Evolutionary conservation across 176 grass and related monocot species (phyloP), one percentile per base, ranked within the genome.

Genomic region (Cymbopogon citratus): DNA sequence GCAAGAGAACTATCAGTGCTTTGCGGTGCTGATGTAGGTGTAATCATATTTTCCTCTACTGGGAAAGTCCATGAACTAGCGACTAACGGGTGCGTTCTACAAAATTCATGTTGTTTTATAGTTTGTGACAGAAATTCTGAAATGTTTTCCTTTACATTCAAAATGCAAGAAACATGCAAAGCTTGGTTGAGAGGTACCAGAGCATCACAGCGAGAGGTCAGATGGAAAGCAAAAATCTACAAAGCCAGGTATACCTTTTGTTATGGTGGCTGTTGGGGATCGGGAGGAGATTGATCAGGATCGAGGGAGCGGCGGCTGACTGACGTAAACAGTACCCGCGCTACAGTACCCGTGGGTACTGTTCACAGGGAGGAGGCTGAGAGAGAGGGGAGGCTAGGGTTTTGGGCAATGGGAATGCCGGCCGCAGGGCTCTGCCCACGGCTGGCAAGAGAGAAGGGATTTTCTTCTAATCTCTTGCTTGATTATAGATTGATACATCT

Each of bases 121-220:
- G 23, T 80, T 24, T 60, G 61, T 27, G 3, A 48, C 6, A 41
- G 14, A 52, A 82, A 12, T 62, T 73, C 57, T 83, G 66, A 82
- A 61, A 83, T 80, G 31, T 34, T 85, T 81, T 82, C 26, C 12
- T 77, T 60, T 74, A 28, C 31, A 34, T 18, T 60, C 6, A 67
- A 90, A 80, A 82, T 91, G 46, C 57, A 87, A 91, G 85, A 81
- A 68, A 87, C 46, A 91, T 91, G 85, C 59, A 78, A 63, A 82
- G 49, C 46, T 88, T 88, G 74, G 51, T 91, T 54, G 66, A 91
- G 73, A 81, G 89, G 68, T 88, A 88, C 77, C 83, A 91, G 73
- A 61, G 46, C 6, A 77, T 52, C 14, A 34, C 19, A 5, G 31
- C 39, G 66, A 62, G 33, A 51, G 52, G 11, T 78, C 89, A 85